Evolutionary conservation across 495 filamentous ascomycete species (phyloP), one percentile per base, ranked within the genome.

Genomic region (Xylaria telfairii): DNA sequence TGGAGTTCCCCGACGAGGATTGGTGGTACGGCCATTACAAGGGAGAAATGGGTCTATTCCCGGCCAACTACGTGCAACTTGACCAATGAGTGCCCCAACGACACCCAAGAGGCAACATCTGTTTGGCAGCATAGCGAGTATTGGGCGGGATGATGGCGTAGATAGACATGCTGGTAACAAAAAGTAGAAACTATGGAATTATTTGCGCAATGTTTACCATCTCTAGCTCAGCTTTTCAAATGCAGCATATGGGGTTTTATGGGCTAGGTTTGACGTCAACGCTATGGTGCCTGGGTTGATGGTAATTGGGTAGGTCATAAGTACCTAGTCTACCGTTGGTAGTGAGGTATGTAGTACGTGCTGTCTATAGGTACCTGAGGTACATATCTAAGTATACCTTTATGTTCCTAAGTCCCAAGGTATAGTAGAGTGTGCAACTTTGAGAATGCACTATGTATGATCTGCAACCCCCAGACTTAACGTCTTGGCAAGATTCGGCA

Each of bases 1-100:
- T 89, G 30, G 93, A 98, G 81, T 98, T 98, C 82, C 96, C 96
- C 5, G 96, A 98, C 77, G 94, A 98, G 71, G 96, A 98, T 77
- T 99, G 96, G 96, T 99, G 96, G 96, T 89, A 92, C 71, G 96
- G 96, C 46, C 88, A 92, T 71, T 96, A 93, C 75, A 83, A 88
- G 28, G 93, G 93, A 10, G 88, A 89, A 68, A 88, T 86, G 8
- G 96, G 96, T 30, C 85, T 98, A n/a, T 99, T 99, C 87, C 92
- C 92, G n/a, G 89, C 92, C 72, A 93, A 93, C 77, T 94, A 94
- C 77, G 92, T 93, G 54, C 81, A 91, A 75, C 82, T 93, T 70
- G 85, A 91, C 72, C 79, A 88, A 66, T 91, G 80, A 80, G 61
- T 26, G 47, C 62, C 30, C 34, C 10, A 21, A 17, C 13, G 17